Percentiles rank a stretch among this genome's conserved stretches.
phyloP scores from a whole-genome alignment of 345 rosid genomes.

The Euphorbia lathyris region DNA sequence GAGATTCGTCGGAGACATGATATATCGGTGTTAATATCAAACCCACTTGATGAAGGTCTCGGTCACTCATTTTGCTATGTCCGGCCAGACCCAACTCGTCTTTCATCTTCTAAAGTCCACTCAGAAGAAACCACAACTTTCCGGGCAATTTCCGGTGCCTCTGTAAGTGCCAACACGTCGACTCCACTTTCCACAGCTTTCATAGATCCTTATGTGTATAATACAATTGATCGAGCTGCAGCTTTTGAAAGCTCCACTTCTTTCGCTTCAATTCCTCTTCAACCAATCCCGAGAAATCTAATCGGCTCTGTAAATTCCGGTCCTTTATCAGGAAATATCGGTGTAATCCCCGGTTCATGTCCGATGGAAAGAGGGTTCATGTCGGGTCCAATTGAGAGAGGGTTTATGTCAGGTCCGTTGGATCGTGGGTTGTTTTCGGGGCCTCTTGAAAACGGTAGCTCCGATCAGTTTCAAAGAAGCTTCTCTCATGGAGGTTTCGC shows the following conservation, averaged over 20 bases:
- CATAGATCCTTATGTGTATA: slow-evolving; percentile 55
- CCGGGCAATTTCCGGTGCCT: slow-evolving; percentile 91
- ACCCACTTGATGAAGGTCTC: slow-evolving; percentile 75
- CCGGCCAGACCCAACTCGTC: slow-evolving; percentile 65
- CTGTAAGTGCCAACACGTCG: slow-evolving; percentile 91
- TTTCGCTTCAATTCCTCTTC: slow-evolving; percentile 84
- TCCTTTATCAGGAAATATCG: slow-evolving; percentile 34
- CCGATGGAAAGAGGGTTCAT: slow-evolving; percentile 71
- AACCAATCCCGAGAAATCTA: slow-evolving; percentile 67
- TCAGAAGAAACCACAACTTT: slow-evolving; percentile 81
- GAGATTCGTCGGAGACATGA: slow-evolving; percentile 49
- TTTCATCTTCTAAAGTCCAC: slow-evolving; percentile 78
- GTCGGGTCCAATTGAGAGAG: slow-evolving; percentile 87
- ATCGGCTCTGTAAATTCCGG: slow-evolving; percentile 44
- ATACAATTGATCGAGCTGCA: slow-evolving; percentile 66
- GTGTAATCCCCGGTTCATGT: slow-evolving; percentile 50
- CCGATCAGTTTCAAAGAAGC: slow-evolving; percentile 70
- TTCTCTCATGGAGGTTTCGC: slow-evolving; percentile 72
- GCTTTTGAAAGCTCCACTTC: slow-evolving; percentile 90
- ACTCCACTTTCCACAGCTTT: slow-evolving; percentile 87
- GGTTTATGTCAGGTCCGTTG: slow-evolving; percentile 88
- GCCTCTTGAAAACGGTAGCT: slow-evolving; percentile 40
- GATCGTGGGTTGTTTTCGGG: slow-evolving; percentile 60
- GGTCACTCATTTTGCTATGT: slow-evolving; percentile 98
- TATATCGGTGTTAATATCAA: slow-evolving; percentile 35